These are phyloP conservation scores for Pezicula radicicola DNA, from an alignment of 2,329 filamentous ascomycete genomes.

Conservation along the genomic window DNA sequence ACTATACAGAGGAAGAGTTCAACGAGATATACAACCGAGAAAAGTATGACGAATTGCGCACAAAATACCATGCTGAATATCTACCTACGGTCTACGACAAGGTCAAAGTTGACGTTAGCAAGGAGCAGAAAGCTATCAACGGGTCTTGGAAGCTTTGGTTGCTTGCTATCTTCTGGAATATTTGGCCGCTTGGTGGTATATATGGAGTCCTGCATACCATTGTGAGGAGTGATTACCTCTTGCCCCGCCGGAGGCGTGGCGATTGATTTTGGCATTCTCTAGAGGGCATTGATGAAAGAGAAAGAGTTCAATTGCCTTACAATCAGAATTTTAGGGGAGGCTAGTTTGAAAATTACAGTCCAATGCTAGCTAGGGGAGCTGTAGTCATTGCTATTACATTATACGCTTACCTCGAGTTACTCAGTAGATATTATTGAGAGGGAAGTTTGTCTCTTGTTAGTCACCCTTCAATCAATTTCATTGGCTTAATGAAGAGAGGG, in stretches of 20 bases:
- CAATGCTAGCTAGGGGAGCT: no score
- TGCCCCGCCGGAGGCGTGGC: constrained; percentile 5
- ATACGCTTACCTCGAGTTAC: no score
- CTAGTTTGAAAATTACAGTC: no score
- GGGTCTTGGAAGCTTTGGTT: constrained; percentile 30
- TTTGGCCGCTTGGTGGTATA: constrained; percentile 27
- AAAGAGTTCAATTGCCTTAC: no score
- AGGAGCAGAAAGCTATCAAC: constrained; percentile 18
- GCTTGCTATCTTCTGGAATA: constrained; percentile 22
- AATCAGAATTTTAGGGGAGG: no score
- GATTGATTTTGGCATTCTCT: no score
- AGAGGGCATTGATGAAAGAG: no score
- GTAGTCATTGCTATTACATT: no score
- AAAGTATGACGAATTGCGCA: constrained; percentile 60
- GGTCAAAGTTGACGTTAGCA: constrained; percentile 52
- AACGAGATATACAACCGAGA: constrained; percentile 56
- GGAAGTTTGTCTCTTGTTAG: no score
- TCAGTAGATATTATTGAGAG: no score
- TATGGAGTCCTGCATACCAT: constrained; percentile 25
- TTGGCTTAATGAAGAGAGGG: no score
- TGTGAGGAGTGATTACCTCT: constrained; percentile 23
- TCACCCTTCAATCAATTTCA: no score
- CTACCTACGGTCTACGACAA: constrained; percentile 73
- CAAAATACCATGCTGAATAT: constrained; percentile 59
- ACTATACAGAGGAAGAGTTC: constrained; percentile 71